A percentile compares a stretch with the other conserved stretches of the same genome.
Evolutionary conservation across 176 grass and related monocot species (phyloP).

Genomic region (Oryza coarctata): DNA sequence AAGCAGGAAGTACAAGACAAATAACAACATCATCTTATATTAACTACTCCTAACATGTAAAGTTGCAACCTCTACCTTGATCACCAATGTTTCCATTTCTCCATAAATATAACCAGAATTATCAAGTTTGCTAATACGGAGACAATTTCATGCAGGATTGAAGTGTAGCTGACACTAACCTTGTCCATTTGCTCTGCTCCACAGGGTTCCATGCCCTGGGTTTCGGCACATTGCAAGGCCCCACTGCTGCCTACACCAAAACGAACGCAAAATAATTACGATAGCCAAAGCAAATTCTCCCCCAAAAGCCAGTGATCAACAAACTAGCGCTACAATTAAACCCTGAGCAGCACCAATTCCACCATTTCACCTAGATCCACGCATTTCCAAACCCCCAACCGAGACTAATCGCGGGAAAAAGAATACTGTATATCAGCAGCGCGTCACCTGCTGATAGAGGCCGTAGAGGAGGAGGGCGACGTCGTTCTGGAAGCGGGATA

Average conservation of each 20-base stretch:
- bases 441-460: conserved; percentile 79
- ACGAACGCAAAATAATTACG: conserved; percentile 24
- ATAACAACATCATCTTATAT: neutral
- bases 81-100: neutral
- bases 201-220: conserved; percentile 88
- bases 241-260: conserved; percentile 63
- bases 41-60: neutral
- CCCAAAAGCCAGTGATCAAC: neutral
- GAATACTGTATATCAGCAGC: neutral
- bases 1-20: neutral
- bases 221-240: conserved; percentile 82
- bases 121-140: neutral
- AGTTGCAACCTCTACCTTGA: neutral
- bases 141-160: neutral
- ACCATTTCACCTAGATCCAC: conserved; percentile 37
- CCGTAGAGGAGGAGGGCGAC: conserved; percentile 89
- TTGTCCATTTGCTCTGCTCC: conserved; percentile 94
- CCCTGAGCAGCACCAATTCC: neutral
- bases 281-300: conserved; percentile 23
- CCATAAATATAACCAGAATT: neutral
- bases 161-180: conserved; percentile 46
- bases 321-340: conserved; percentile 11
- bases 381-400: neutral
- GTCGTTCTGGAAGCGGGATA: conserved; percentile 88
- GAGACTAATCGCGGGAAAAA: conserved; percentile 13